Base-by-base conservation (phyloP, 441 rosid species). In the Raphanus hybrid region DNA sequence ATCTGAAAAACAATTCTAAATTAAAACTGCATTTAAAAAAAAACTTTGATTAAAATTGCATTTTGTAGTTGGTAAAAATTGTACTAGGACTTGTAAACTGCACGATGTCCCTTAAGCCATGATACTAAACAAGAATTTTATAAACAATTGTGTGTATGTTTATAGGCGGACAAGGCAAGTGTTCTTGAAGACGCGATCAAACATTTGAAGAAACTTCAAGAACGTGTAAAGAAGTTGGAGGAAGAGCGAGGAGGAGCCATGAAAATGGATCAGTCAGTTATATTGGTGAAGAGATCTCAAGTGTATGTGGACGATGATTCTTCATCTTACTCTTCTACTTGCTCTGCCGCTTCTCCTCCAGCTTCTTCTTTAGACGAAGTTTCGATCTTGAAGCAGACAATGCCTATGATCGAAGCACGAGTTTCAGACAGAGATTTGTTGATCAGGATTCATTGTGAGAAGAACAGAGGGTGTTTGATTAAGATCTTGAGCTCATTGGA, bases 361-460 rank as follows among this genome's bases (percentile, higher is more conserved):
- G 6, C 85, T 77, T 20, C 81, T 78, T 37, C 70, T 66, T n/a
- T 52, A 55, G 64, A 73, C 65, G 41, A 73, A 76, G 61, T 78
- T 68, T 73, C 83, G 43, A 67, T 62, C 29, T 15, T 64, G 20
- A 79, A 48, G 67, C 72, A 74, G 3, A 74, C 80, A 0, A 83
- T 91, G 26, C 99, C 96, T 0, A 91, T 91, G 80, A 91, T 94
- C 14, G 99, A 94, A 85, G 97, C 93, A 0, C 83, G 87, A 71
- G 84, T 84, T 35, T 85, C 90, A 0, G 95, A 83, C 15, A 82
- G 79, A 35, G 94, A 91, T 60, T 85, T 94, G 29, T 86, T 94
- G 4, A 83, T 94, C 62, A 85, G 90, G 68, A 84, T 94, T 80
- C 93, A 90, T 34, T 88, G 92, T 61, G 89, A 84, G 78, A 94